Base-by-base conservation (phyloP, 1,284 basidiomycete genomes). In the Ustilago vetiveriae region DNA sequence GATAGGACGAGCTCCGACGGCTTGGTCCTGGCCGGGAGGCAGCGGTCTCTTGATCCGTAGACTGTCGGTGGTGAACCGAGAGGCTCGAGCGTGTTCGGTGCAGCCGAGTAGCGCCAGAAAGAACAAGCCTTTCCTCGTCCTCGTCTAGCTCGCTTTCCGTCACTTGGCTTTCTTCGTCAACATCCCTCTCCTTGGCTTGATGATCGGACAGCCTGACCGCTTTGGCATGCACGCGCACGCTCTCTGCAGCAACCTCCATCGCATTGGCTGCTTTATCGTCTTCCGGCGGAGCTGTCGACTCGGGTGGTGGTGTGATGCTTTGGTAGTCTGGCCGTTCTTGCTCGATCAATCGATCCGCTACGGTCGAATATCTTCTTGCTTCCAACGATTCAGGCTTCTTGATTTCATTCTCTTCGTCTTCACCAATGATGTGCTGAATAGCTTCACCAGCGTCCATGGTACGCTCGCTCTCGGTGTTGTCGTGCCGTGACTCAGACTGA, bases 71-170 rank as follows among this genome's bases (percentile, higher is more conserved):
- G 29, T 48, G 57, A 7, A 49, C 53, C 2, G 63, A 66, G 45
- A 60, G 57, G 52, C 66, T 54, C 41, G 68, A 71, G 42, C 62
- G 53, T 26, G 60, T 69, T n/a, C 68, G 52, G 10, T 63, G 56
- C 27, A 74, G 33, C 4, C 69, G 62, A 50, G 68, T 74, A 6
- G 65, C 55, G 24, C 72, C 69, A 41, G 57, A 56, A 44, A 58
- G 62, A 3, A 76, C 60, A 5, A 69, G 66, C 36, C 62, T 56
- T 33, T 52, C 67, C 49, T 75, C 73, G 30, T 55, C 72, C 23
- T 70, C 74, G 33, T 68, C 64, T 36, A 75, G 40, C 35, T 65
- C 67, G 48, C 67, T 72, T 54, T 75, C 74, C 8, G 67, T 60
- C 26, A 68, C 55, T 40, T 66, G 64, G 21, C 44, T 47, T 13